phyloP scores from a whole-genome alignment of 73 alveolate genomes.

The Tetrahymena malaccensis region DNA sequence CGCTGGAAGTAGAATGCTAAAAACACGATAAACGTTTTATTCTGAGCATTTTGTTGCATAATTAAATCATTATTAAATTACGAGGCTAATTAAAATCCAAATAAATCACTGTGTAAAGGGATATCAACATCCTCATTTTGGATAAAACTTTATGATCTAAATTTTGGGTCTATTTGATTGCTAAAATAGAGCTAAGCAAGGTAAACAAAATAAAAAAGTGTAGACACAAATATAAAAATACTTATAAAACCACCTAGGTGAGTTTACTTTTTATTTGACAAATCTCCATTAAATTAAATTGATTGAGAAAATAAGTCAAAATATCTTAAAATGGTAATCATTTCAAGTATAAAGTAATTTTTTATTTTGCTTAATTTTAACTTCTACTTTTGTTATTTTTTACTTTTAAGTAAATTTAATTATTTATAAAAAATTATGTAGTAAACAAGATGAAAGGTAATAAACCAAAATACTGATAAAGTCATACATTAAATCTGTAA shows the following conservation, averaged over 20 bases:
- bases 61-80: neutral
- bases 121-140: neutral
- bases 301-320: neutral
- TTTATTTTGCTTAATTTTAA: no score
- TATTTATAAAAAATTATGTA: no score
- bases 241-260: neutral
- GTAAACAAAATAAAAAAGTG: neutral
- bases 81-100: neutral
- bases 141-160: neutral
- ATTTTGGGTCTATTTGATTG: neutral
- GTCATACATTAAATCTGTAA: no score
- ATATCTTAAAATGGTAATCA: no score
- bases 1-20: neutral
- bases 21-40: neutral
- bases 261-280: neutral
- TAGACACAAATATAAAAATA: no score
- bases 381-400: no score
- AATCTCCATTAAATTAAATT: no score
- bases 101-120: neutral
- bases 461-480: no score
- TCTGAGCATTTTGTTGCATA: neutral
- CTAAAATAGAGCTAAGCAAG: neutral
- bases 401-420: no score
- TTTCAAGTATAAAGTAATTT: no score
- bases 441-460: no score